Evolutionary conservation across 192 early-diverging fungal species (phyloP).

Genomic region (Rhizophagus sp.): DNA sequence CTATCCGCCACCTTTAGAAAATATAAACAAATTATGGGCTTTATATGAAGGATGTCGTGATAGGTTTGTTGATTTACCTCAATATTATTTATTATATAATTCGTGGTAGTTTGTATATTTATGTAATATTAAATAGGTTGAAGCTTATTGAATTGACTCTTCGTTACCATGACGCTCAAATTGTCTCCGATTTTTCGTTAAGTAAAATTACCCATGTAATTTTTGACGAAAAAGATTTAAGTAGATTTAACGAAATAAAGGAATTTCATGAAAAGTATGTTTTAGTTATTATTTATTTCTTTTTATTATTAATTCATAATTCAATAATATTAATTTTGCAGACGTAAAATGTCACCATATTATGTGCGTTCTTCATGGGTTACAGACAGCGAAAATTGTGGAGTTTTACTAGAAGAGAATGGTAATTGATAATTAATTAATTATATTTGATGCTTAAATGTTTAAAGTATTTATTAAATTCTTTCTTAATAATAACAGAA

Average conservation of each 20-base stretch:
- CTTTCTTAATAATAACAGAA: neutral
- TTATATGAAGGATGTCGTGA: neutral
- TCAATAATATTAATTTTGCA: neutral
- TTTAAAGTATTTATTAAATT: neutral
- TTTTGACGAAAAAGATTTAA: slow-evolving; percentile 14
- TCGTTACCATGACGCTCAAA: slow-evolving; percentile 9
- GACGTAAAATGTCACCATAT: neutral
- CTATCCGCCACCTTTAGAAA: neutral
- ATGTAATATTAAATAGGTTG: slow-evolving; percentile 1
- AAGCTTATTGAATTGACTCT: slow-evolving; percentile 6
- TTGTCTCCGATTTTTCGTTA: neutral
- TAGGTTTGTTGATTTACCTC: neutral
- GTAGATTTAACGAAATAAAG: neutral
- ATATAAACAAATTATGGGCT: slow-evolving; percentile 3
- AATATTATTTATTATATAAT: neutral
- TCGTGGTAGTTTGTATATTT: neutral
- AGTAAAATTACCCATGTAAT: slow-evolving; percentile 12
- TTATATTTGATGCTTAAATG: neutral
- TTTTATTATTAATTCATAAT: neutral
- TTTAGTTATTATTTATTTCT: neutral
- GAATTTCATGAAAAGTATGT: neutral
- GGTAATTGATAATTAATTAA: neutral
- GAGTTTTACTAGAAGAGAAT: neutral
- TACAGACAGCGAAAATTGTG: slow-evolving; percentile 5
- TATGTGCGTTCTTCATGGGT: slow-evolving; percentile 9